A percentile compares a stretch with the other conserved stretches of the same genome.
These are phyloP conservation scores for Tephrocybe sp. DNA, from an alignment of 768 basidiomycete genomes.

Conservation along the genomic window DNA sequence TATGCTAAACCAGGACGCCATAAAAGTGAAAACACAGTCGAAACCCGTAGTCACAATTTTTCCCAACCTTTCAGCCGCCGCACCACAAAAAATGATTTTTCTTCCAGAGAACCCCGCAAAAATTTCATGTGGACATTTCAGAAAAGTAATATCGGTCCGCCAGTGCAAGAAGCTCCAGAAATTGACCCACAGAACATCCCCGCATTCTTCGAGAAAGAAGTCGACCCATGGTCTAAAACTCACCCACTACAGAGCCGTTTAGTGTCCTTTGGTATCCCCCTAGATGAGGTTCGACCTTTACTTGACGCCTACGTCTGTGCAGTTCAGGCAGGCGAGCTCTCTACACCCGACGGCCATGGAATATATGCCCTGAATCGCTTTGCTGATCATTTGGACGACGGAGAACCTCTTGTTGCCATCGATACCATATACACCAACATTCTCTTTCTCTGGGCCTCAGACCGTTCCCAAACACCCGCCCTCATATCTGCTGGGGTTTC, in stretches of 20 bases:
- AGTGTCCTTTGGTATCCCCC: conserved; percentile 45
- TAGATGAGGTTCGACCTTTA: conserved; percentile 33
- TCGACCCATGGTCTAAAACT: conserved; percentile 34
- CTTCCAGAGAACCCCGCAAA: too few relatives aligned
- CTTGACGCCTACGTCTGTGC: conserved; percentile 39
- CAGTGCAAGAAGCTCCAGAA: background rate
- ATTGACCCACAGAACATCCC: conserved; percentile 20
- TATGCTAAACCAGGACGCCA: background rate
- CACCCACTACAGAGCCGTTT: conserved; percentile 37
- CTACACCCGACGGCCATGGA: conserved; percentile 22
- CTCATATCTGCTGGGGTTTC: conserved; percentile 25
- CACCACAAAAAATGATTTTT: too few relatives aligned
- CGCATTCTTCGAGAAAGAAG: conserved; percentile 33
- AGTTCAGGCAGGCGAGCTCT: conserved; percentile 33
- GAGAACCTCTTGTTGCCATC: conserved; percentile 21
- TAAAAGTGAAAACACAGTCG: background rate
- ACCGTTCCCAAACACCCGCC: conserved; percentile 22
- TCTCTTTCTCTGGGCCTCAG: conserved; percentile 55
- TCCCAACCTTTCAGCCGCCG: background rate
- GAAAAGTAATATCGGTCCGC: background rate
- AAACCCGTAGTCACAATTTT: background rate
- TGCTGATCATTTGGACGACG: conserved; percentile 27
- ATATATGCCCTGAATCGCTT: conserved; percentile 45
- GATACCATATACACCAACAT: conserved; percentile 51
- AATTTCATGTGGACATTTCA: too few relatives aligned